These are phyloP conservation scores for Circinella umbellata DNA, from an alignment of 371 early-diverging fungal species.

Conservation along the genomic window DNA sequence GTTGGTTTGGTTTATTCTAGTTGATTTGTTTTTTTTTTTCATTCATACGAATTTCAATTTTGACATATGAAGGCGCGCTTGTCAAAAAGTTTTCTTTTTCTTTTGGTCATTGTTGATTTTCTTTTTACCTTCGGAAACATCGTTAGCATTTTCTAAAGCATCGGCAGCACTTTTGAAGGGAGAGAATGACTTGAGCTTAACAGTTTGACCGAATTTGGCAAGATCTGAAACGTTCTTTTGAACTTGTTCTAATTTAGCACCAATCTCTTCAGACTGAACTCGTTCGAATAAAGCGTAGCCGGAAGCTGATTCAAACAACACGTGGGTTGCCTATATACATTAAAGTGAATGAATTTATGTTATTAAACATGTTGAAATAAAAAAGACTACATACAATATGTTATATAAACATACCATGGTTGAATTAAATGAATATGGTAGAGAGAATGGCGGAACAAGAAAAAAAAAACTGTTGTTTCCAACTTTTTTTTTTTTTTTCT, in stretches of 20 bases:
- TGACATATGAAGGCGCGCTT: too few species aligned
- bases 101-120: too few species aligned
- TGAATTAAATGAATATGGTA: background rate
- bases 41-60: too few species aligned
- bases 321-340: constrained; percentile 55
- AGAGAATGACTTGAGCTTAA: constrained; percentile 92
- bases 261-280: constrained; percentile 93
- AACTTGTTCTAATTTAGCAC: constrained; percentile 89
- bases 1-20: too few species aligned
- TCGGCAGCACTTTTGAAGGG: constrained; percentile 98
- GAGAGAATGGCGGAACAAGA: constrained; percentile 3
- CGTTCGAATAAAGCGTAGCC: constrained; percentile 98
- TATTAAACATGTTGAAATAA: background rate
- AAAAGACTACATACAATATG: background rate
- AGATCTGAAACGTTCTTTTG: constrained; percentile 85
- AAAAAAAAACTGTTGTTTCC: background rate
- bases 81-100: too few species aligned
- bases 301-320: constrained; percentile 94
- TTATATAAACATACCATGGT: background rate
- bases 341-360: background rate
- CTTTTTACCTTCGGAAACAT: constrained; percentile 91
- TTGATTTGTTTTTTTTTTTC: too few species aligned
- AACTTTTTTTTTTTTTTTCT: background rate
- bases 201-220: constrained; percentile 87
- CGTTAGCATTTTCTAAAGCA: constrained; percentile 97